phyloP scores from a whole-genome alignment of 139 green algal species.

The Pleodorina starrii region DNA sequence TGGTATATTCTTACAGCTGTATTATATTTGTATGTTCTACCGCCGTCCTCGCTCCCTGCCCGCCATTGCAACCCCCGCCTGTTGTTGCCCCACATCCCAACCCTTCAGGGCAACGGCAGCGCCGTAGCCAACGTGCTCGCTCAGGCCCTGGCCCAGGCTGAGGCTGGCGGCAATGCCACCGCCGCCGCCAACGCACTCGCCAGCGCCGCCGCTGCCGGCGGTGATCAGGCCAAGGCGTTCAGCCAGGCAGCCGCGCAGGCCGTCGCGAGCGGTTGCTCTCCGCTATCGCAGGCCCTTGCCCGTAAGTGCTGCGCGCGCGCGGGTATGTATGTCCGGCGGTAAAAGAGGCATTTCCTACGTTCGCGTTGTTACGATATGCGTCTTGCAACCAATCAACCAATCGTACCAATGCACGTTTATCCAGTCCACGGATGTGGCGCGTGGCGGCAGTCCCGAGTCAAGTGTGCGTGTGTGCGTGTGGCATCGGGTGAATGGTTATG shows the following conservation, averaged over 20 bases:
- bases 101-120: slow-evolving; percentile 25
- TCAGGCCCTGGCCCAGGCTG: slow-evolving; percentile 9
- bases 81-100: neutral
- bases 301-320: too few species aligned
- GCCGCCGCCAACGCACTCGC: slow-evolving; percentile 29
- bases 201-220: slow-evolving; percentile 38
- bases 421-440: neutral
- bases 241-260: slow-evolving; percentile 46
- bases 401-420: too few species aligned
- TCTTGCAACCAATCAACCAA: too few species aligned
- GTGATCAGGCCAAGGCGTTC: slow-evolving; percentile 41
- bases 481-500: too few species aligned
- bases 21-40: neutral
- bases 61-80: neutral
- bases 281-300: slow-evolving; percentile 50
- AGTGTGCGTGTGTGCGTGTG: too few species aligned
- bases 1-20: too few species aligned
- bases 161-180: slow-evolving; percentile 26
- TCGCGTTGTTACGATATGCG: too few species aligned
- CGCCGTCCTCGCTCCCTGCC: neutral
- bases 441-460: too few species aligned
- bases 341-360: too few species aligned
- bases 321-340: too few species aligned
- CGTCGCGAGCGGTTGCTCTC: slow-evolving; percentile 45
- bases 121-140: slow-evolving; percentile 39